Evolutionary conservation across 768 basidiomycete species (phyloP).

Genomic region (Lactarius akahatsu): DNA sequence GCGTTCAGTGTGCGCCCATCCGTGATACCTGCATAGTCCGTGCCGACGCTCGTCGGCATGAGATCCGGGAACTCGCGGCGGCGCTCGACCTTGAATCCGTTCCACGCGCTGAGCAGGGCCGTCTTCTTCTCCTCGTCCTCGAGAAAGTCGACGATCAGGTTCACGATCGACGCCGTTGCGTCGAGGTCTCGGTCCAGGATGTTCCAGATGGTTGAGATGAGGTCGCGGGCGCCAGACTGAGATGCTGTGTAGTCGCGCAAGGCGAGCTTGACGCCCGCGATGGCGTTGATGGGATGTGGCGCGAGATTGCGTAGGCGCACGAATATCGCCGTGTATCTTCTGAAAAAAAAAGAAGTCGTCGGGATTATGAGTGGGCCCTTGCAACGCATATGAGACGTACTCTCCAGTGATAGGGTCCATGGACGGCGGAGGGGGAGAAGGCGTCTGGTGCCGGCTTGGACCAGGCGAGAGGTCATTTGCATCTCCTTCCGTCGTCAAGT

Average conservation of each 20-base stretch:
- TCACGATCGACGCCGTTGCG: conserved; percentile 70
- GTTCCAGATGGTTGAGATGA: conserved; percentile 88
- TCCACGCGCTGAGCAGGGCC: conserved; percentile 74
- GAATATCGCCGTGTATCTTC: conserved; percentile 66
- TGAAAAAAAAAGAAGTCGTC: conserved; percentile 34
- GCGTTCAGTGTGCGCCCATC: conserved; percentile 82
- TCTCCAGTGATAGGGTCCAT: conserved; percentile 54
- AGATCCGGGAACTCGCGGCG: conserved; percentile 84
- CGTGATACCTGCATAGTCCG: conserved; percentile 75
- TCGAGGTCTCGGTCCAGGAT: conserved; percentile 67
- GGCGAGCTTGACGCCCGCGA: conserved; percentile 67
- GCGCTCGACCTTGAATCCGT: conserved; percentile 85
- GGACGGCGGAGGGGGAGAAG: conserved; percentile 42
- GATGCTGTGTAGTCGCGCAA: conserved; percentile 73
- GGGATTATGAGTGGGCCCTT: not conserved
- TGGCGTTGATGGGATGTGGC: conserved; percentile 54
- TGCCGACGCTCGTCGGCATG: conserved; percentile 52
- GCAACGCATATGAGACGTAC: conserved; percentile 41
- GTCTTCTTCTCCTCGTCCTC: conserved; percentile 84
- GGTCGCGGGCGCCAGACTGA: conserved; percentile 78
- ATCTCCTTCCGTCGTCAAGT: conserved; percentile 46
- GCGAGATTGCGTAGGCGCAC: conserved; percentile 59
- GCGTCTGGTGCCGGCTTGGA: conserved; percentile 36
- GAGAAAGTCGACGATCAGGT: conserved; percentile 70
- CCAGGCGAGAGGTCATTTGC: conserved; percentile 17